phyloP scores from a whole-genome alignment of 148 eudicot genomes.

The Persicaria maculosa region DNA sequence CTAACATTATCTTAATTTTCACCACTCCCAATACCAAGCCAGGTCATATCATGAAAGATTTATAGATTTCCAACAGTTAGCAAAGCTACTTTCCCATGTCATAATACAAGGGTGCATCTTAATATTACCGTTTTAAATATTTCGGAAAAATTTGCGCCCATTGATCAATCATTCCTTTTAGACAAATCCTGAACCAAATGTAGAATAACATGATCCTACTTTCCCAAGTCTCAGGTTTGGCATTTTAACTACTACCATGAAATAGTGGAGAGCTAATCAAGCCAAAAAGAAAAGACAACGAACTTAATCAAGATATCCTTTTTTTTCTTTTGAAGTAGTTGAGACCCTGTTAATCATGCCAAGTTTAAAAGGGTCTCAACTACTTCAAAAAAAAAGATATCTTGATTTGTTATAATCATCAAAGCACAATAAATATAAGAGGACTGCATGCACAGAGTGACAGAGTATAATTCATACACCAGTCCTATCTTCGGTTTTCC shows the following conservation, averaged over 20 bases:
- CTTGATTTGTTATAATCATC: neutral
- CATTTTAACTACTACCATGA: neutral
- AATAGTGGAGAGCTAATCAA: neutral
- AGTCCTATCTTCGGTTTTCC: constrained; percentile 44
- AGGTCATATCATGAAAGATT: too few species aligned
- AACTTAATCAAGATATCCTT: neutral
- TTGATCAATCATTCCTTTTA: neutral
- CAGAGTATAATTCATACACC: constrained; percentile 27
- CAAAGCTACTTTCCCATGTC: too few species aligned
- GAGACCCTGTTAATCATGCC: neutral
- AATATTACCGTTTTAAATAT: neutral
- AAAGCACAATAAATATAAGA: neutral
- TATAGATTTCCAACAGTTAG: too few species aligned
- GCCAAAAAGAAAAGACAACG: neutral
- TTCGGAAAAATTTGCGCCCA: neutral
- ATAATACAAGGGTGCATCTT: neutral
- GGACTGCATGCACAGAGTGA: neutral
- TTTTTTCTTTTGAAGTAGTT: too few species aligned
- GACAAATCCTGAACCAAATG: neutral
- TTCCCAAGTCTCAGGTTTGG: neutral
- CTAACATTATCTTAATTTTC: too few species aligned
- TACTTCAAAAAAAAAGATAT: neutral
- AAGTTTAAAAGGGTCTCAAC: neutral
- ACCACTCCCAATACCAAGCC: too few species aligned
- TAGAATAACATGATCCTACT: too few species aligned